A percentile compares a stretch with the other conserved stretches of the same genome.
Conservation (phyloP, 176 grass and related monocot species). For the Tuctoria greenei region DNA sequence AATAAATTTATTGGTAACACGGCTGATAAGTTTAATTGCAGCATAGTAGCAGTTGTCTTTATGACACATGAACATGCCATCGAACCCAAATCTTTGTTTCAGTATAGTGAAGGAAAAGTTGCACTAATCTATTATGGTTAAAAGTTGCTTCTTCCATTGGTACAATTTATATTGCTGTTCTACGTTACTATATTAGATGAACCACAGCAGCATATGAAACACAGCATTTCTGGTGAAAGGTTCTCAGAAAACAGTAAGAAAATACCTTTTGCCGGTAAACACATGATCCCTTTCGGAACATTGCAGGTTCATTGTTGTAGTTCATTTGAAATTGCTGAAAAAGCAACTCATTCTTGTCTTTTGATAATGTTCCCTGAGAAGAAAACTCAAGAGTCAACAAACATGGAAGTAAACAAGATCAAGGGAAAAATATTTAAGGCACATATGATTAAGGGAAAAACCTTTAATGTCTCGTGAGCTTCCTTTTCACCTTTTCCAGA, state of each 20-base stretch:
- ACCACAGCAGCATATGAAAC: neutral
- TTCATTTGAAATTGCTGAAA: constrained; percentile 88
- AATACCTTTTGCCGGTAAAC: constrained; percentile 49
- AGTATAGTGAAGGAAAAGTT: constrained; percentile 1
- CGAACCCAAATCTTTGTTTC: neutral
- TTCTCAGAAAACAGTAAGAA: neutral
- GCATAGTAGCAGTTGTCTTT: neutral
- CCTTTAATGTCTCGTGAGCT: constrained; percentile 72
- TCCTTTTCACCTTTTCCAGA: constrained; percentile 71
- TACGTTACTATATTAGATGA: neutral
- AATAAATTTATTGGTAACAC: neutral
- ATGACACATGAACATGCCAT: neutral
- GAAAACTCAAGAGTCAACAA: constrained; percentile 11
- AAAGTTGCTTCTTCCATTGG: constrained; percentile 20
- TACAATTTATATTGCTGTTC: neutral
- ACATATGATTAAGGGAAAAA: constrained; percentile 40
- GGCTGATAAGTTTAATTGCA: neutral
- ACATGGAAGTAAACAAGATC: constrained; percentile 20
- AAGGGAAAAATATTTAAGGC: neutral
- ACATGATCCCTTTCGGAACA: constrained; percentile 79
- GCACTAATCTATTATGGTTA: neutral
- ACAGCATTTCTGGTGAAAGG: neutral
- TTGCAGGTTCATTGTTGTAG: constrained; percentile 68
- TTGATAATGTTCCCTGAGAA: constrained; percentile 71
- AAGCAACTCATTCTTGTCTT: constrained; percentile 89